Base-by-base conservation (phyloP, 148 eudicot species). In the Rheum nobile region DNA sequence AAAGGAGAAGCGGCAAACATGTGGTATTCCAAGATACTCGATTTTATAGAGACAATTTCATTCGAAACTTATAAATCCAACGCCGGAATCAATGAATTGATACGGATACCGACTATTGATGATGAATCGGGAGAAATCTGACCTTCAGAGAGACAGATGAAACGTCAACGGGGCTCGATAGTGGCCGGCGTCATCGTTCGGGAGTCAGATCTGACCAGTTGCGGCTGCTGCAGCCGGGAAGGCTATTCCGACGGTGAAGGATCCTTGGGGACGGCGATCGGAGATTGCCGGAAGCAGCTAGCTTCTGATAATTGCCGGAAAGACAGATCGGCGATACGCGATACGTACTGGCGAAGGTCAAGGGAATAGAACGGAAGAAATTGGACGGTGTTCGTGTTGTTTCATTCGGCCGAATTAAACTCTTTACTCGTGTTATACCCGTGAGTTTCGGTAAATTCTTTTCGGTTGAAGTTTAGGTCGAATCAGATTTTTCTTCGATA, bases 321-420 rank as follows among this genome's bases (percentile, higher is more conserved):
- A 59, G 35, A 29, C 6, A 63, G n/a, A 14, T 29, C 69, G 69
- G 69, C 69, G 69, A 63, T 63, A 32, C 69, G 69, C 39, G 69
- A 63, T 31, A 6, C 38, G 39, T 4, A 63, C 8, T 13, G 39
- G 69, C 38, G 21, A 63, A 63, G 39, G 5, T 4, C 7, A 63
- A 34, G 69, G 68, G 69, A 63, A 63, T 63, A 63, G 39, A 31
- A 63, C 69, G 69, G 69, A 28, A 11, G 34, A 31, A 63, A 63
- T 32, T 32, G 38, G 38, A 63, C 69, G 69, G 69, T 63, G 69
- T 31, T 63, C 69, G 39, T 59, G 21, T 63, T 63, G 69, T 63
- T 63, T 63, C 21, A 63, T 63, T 63, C 69, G 69, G 67, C 69
- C 69, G 69, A 63, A 63, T 63, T 31, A 63, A 63, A 63, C 69